These are phyloP conservation scores for Lactarius trivialis DNA, from an alignment of 768 basidiomycete genomes.

Conservation along the genomic window DNA sequence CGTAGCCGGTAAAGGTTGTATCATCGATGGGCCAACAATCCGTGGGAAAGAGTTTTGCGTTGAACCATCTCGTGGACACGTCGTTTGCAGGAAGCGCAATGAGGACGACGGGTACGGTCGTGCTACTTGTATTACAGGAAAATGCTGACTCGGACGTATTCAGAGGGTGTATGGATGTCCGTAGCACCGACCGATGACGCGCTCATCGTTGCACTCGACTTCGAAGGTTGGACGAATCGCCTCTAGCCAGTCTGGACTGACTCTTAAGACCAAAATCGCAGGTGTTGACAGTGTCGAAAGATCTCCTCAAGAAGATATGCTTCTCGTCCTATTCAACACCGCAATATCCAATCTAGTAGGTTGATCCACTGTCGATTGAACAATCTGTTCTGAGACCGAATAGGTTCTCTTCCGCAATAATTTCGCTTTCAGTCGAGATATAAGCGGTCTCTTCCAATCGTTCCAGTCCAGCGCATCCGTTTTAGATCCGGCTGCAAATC, in stretches of 20 bases:
- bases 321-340: conserved; percentile 59
- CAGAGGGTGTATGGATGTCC: conserved; percentile 56
- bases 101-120: conserved; percentile 41
- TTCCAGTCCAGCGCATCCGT: conserved; percentile 54
- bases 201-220: conserved; percentile 55
- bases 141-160: too few species aligned
- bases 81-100: conserved; percentile 63
- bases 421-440: conserved; percentile 55
- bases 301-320: conserved; percentile 55
- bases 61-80: conserved; percentile 57
- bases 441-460: conserved; percentile 54
- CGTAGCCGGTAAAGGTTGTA: conserved; percentile 54
- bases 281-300: conserved; percentile 65
- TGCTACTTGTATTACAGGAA: too few species aligned
- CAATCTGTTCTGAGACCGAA: too few species aligned
- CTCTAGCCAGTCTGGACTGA: background rate
- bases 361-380: too few species aligned
- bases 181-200: conserved; percentile 52
- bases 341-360: conserved; percentile 39
- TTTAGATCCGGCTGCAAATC: conserved; percentile 53
- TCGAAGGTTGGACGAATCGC: conserved; percentile 41
- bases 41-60: conserved; percentile 52
- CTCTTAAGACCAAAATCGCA: too few species aligned
- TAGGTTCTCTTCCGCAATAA: conserved; percentile 63
- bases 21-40: conserved; percentile 67